Evolutionary conservation across 2,329 filamentous ascomycete species (phyloP).

Genomic region (Monosporascus sp.): DNA sequence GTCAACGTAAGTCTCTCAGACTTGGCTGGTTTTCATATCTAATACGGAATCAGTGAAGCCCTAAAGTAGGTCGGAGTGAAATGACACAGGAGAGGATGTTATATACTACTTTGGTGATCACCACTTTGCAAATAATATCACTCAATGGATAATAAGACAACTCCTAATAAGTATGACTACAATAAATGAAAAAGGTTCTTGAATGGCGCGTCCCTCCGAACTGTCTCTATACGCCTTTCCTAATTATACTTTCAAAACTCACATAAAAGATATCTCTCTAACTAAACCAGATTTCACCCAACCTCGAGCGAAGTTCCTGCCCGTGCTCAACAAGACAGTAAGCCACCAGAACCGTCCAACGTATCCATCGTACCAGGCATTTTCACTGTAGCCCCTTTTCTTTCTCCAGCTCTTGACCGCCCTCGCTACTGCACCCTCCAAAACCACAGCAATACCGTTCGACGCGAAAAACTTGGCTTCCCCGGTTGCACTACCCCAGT

Average conservation of each 20-base stretch:
- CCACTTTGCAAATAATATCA: too few species aligned
- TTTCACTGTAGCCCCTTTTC: constrained; percentile 4
- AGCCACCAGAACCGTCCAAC: constrained; percentile 36
- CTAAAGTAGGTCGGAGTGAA: too few species aligned
- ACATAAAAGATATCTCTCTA: constrained; percentile 12
- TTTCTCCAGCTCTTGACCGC: constrained; percentile 14
- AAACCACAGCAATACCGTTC: constrained; percentile 26
- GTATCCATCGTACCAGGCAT: constrained; percentile 23
- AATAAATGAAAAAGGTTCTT: too few species aligned
- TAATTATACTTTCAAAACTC: background rate
- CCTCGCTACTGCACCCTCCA: constrained; percentile 20
- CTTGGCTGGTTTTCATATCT: too few species aligned
- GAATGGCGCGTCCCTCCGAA: too few species aligned
- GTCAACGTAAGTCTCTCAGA: too few species aligned
- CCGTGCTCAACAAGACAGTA: constrained; percentile 29
- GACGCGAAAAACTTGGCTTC: constrained; percentile 27
- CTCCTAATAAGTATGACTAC: too few species aligned
- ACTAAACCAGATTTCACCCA: constrained; percentile 36
- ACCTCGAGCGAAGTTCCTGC: constrained; percentile 35
- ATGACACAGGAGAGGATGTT: too few species aligned
- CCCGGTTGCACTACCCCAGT: constrained; percentile 24
- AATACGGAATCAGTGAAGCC: too few species aligned
- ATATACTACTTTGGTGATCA: too few species aligned
- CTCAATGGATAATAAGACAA: too few species aligned
- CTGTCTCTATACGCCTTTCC: too few species aligned